phyloP scores from a whole-genome alignment of 2,329 filamentous ascomycete species.

The Hypoxylon sp. region DNA sequence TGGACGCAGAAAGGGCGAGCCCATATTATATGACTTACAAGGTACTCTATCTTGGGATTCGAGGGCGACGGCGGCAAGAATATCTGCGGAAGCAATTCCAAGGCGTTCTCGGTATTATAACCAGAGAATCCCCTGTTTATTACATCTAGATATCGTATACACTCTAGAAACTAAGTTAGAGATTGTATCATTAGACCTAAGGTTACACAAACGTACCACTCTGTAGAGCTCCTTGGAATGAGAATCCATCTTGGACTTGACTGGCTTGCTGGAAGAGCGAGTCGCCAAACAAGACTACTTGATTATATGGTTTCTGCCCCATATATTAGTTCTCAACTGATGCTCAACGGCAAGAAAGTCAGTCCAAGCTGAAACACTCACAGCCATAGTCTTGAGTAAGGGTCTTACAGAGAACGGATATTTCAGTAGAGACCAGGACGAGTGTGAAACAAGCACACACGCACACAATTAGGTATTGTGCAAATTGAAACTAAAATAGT shows the following conservation, averaged over 20 bases:
- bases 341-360: background rate
- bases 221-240: constrained; percentile 80
- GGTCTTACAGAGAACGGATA: background rate
- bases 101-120: constrained; percentile 84
- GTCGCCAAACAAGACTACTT: constrained; percentile 90
- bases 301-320: constrained; percentile 72
- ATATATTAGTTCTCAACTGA: constrained; percentile 17
- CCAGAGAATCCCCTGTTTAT: constrained; percentile 90
- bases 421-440: constrained; percentile 4
- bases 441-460: constrained; percentile 14
- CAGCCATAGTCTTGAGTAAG: constrained; percentile 34
- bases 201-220: constrained; percentile 65
- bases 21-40: constrained; percentile 64
- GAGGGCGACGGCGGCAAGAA: constrained; percentile 75
- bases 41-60: constrained; percentile 74
- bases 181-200: constrained; percentile 3
- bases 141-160: constrained; percentile 84
- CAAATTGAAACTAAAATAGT: constrained; percentile 31
- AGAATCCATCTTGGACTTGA: constrained; percentile 76
- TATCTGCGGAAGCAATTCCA: constrained; percentile 77
- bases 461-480: constrained; percentile 9
- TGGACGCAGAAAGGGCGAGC: background rate
- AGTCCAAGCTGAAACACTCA: constrained; percentile 21
- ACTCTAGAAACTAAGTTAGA: constrained; percentile 66
- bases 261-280: constrained; percentile 83